These are phyloP conservation scores for Lepiota brunneoincarnata DNA, from an alignment of 768 basidiomycete species.

Conservation along the genomic window DNA sequence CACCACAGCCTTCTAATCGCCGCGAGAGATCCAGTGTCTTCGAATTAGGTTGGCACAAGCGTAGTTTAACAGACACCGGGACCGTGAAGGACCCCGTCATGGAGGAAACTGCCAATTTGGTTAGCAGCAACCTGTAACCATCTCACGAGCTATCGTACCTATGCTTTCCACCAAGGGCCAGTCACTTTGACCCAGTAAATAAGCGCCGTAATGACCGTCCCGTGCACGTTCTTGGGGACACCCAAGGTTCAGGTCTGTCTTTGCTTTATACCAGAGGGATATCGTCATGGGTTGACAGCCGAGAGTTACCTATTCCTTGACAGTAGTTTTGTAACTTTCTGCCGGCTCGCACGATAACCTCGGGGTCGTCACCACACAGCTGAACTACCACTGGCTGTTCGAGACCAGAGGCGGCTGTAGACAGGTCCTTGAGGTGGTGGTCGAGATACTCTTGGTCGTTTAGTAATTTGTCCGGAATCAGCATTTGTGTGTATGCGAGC, in stretches of 20 bases:
- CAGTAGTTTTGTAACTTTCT: conserved; percentile 56
- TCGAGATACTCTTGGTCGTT: conserved; percentile 65
- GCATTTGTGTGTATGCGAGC: conserved; percentile 77
- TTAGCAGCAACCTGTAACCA: neutral
- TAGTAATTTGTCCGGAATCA: conserved; percentile 57
- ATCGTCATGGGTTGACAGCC: neutral
- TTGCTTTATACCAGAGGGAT: conserved; percentile 1
- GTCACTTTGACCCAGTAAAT: conserved; percentile 69
- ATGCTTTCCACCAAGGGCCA: conserved; percentile 68
- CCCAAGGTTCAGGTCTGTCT: conserved; percentile 74
- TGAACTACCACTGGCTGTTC: conserved; percentile 64
- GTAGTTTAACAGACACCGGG: conserved; percentile 65
- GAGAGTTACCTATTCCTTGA: conserved; percentile 62
- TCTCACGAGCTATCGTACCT: conserved; percentile 36
- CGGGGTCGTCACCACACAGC: conserved; percentile 70
- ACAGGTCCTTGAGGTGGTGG: conserved; percentile 58
- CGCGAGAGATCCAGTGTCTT: conserved; percentile 56
- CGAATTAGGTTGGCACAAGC: conserved; percentile 49
- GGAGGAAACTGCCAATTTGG: conserved; percentile 47
- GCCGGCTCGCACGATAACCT: conserved; percentile 57
- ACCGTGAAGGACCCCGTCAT: conserved; percentile 63
- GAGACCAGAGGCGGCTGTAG: conserved; percentile 19
- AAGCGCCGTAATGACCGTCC: conserved; percentile 70
- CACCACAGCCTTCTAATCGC: conserved; percentile 61
- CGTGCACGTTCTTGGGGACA: conserved; percentile 73